phyloP scores from a whole-genome alignment of 192 early-diverging fungal genomes.

The Podila epigama region DNA sequence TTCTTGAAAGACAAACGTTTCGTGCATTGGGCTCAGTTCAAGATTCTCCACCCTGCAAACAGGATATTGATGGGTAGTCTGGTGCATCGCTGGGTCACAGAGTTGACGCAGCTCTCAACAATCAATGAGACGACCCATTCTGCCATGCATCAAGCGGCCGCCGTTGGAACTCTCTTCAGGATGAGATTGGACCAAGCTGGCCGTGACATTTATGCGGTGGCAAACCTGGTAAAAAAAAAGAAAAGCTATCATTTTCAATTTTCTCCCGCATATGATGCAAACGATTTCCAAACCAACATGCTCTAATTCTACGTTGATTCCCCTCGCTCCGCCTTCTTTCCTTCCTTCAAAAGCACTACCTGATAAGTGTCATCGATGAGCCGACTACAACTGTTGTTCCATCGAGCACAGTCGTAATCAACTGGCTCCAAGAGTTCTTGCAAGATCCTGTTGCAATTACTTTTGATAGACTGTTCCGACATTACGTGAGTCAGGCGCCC shows the following conservation, averaged over 20 bases:
- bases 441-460: background rate
- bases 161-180: too few species aligned
- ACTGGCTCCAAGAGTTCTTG: background rate
- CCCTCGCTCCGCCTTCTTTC: too few species aligned
- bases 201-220: background rate
- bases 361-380: background rate
- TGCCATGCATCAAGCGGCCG: too few species aligned
- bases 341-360: background rate
- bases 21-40: background rate
- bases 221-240: background rate
- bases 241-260: background rate
- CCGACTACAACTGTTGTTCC: background rate
- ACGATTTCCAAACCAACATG: too few species aligned
- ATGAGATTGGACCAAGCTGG: background rate
- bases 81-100: background rate
- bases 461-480: background rate
- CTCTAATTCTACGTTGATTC: too few species aligned
- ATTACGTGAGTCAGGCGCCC: background rate
- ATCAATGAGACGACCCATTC: background rate
- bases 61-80: background rate
- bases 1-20: too few species aligned
- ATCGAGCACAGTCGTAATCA: background rate
- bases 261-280: too few species aligned
- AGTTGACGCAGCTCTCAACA: background rate
- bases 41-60: background rate